These are phyloP conservation scores for Sparassis latifolia DNA, from an alignment of 1,284 basidiomycete genomes.

Conservation along the genomic window DNA sequence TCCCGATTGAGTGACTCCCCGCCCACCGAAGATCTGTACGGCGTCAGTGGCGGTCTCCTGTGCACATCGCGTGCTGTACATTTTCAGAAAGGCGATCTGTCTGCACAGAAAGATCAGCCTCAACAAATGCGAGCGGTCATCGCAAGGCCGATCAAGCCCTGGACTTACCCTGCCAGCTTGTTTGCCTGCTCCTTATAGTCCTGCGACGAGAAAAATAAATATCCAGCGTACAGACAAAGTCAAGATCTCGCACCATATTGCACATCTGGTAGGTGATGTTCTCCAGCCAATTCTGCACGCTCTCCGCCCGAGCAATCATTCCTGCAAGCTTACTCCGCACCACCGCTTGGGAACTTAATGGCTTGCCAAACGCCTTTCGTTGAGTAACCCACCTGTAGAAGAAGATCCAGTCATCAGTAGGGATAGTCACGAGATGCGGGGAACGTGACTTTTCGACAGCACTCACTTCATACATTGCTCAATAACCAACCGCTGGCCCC, in stretches of 20 bases:
- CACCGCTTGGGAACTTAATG: constrained; percentile 77
- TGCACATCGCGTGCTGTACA: constrained; percentile 57
- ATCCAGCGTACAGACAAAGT: neutral
- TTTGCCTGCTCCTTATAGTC: constrained; percentile 26
- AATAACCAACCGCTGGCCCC: constrained; percentile 48
- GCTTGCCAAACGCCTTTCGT: constrained; percentile 80
- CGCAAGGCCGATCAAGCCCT: neutral
- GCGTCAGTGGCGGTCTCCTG: constrained; percentile 76
- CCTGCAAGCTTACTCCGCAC: constrained; percentile 79
- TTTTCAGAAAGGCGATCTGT: constrained; percentile 76
- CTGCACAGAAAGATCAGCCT: constrained; percentile 28
- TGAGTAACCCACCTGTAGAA: constrained; percentile 61
- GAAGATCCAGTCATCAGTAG: too few species aligned
- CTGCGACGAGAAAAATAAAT: constrained; percentile 6
- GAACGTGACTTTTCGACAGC: neutral
- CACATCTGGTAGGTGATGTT: constrained; percentile 89
- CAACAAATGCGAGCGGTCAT: neutral
- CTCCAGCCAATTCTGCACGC: constrained; percentile 84
- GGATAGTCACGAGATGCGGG: too few species aligned
- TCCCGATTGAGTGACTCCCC: constrained; percentile 70
- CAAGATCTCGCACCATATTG: constrained; percentile 56
- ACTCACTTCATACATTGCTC: constrained; percentile 67
- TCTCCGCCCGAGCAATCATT: constrained; percentile 83
- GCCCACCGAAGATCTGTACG: constrained; percentile 77
- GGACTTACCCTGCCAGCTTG: constrained; percentile 23